These are phyloP conservation scores for Clonostachys rhizophaga DNA, from an alignment of 2,329 filamentous ascomycete genomes.

Conservation along the genomic window DNA sequence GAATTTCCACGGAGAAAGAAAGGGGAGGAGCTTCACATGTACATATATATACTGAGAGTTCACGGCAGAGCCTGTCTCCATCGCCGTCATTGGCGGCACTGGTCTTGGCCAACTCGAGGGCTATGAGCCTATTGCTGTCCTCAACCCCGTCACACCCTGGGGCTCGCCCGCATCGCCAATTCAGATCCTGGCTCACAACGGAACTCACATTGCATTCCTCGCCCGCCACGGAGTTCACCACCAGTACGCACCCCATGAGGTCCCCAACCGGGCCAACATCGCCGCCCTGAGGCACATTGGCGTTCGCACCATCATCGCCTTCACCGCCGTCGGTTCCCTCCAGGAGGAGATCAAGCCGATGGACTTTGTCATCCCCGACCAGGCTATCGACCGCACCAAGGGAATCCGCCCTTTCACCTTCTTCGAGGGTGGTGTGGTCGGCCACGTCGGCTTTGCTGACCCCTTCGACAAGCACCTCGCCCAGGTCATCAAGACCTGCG, in stretches of 20 bases:
- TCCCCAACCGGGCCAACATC: constrained; percentile 93
- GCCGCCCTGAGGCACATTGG: constrained; percentile 91
- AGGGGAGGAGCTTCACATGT: not conserved
- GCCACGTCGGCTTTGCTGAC: constrained; percentile 92
- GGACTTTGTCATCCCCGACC: constrained; percentile 95
- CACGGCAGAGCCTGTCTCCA: constrained; percentile 61
- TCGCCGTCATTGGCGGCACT: constrained; percentile 90
- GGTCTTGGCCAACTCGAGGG: constrained; percentile 83
- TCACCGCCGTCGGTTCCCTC: constrained; percentile 89
- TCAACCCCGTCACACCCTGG: constrained; percentile 83
- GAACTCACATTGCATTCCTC: constrained; percentile 83
- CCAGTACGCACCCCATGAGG: constrained; percentile 87
- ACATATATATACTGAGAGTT: not conserved
- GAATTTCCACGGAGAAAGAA: not conserved
- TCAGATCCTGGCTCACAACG: constrained; percentile 81
- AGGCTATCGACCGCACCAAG: constrained; percentile 97
- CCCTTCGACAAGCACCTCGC: constrained; percentile 82
- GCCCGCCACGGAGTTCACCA: constrained; percentile 89
- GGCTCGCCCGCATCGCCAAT: constrained; percentile 72
- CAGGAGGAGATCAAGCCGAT: constrained; percentile 90
- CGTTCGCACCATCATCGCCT: constrained; percentile 87
- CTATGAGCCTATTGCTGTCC: constrained; percentile 77
- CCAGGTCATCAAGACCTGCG: constrained; percentile 73
- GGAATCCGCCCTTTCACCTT: constrained; percentile 92
- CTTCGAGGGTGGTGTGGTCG: constrained; percentile 88